phyloP scores from a whole-genome alignment of 106 monocot species.

The Dioscorea zingiberensis region DNA sequence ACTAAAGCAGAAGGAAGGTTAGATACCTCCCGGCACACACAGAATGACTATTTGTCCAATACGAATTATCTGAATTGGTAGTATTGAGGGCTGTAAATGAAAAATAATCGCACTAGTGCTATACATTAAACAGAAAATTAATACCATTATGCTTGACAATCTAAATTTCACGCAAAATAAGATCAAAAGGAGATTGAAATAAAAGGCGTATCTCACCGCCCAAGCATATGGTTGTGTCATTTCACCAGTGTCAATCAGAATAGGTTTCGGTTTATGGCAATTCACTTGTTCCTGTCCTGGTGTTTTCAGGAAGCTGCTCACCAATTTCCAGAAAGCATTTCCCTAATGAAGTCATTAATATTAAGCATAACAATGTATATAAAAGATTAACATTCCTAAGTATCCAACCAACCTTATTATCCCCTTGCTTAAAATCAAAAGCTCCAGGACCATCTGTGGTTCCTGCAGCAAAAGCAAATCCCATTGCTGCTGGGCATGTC shows the following conservation, averaged over 20 bases:
- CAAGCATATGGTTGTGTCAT: slow-evolving; percentile 84
- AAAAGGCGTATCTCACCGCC: no score
- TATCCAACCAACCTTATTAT: slow-evolving; percentile 40
- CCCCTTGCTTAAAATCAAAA: slow-evolving; percentile 92
- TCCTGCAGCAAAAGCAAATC: slow-evolving; percentile 94
- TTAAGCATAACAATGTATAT: not conserved
- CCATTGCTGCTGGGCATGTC: slow-evolving; percentile 95
- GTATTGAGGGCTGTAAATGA: slow-evolving; percentile 73
- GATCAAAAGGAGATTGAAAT: no score
- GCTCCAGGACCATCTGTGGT: slow-evolving; percentile 96
- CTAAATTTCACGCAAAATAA: no score
- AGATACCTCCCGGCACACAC: slow-evolving; percentile 78
- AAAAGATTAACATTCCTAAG: not conserved
- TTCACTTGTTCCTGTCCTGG: slow-evolving; percentile 67
- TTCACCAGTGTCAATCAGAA: slow-evolving; percentile 89
- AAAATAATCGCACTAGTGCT: not conserved
- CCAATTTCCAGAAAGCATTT: slow-evolving; percentile 86
- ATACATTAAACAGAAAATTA: not conserved
- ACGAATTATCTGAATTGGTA: slow-evolving; percentile 83
- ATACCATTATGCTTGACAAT: not conserved
- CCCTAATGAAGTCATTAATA: slow-evolving; percentile 38
- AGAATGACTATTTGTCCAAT: slow-evolving; percentile 85
- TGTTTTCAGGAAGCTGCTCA: slow-evolving; percentile 58
- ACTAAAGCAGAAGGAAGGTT: not conserved
- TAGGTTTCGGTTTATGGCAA: slow-evolving; percentile 85